Conservation (phyloP, 306 rosid species). For the Castanea sativa region DNA sequence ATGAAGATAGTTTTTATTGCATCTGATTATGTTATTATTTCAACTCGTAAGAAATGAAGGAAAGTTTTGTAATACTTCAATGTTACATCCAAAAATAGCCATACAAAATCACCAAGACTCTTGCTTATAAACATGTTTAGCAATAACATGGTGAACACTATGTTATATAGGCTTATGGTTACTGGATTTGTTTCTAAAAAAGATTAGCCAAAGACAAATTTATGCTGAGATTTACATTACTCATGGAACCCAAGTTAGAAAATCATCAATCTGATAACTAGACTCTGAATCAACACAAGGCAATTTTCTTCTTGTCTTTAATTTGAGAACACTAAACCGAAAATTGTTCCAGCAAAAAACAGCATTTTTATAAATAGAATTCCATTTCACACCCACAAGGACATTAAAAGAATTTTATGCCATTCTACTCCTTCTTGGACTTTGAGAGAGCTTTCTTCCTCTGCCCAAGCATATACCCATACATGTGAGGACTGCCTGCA, state of each 20-base stretch:
- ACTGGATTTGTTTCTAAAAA: too few relatives aligned
- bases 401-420: slow-evolving; percentile 6
- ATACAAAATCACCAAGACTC: too few relatives aligned
- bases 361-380: neutral
- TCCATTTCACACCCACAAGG: slow-evolving; percentile 7
- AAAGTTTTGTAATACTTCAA: too few relatives aligned
- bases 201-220: neutral
- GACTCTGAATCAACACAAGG: neutral
- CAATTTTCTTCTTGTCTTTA: neutral
- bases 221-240: neutral
- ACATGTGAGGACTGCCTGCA: slow-evolving; percentile 84
- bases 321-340: neutral
- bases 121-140: too few relatives aligned
- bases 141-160: too few relatives aligned
- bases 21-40: too few relatives aligned
- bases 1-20: too few relatives aligned
- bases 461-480: slow-evolving; percentile 67
- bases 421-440: slow-evolving; percentile 47
- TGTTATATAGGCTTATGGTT: too few relatives aligned
- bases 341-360: neutral
- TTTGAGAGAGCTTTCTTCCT: slow-evolving; percentile 73
- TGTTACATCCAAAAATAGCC: too few relatives aligned
- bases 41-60: too few relatives aligned
- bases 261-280: neutral
- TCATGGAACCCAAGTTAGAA: neutral